These are phyloP conservation scores for Heliamphora pulchella DNA, from an alignment of 179 eudicot species.

Conservation along the genomic window DNA sequence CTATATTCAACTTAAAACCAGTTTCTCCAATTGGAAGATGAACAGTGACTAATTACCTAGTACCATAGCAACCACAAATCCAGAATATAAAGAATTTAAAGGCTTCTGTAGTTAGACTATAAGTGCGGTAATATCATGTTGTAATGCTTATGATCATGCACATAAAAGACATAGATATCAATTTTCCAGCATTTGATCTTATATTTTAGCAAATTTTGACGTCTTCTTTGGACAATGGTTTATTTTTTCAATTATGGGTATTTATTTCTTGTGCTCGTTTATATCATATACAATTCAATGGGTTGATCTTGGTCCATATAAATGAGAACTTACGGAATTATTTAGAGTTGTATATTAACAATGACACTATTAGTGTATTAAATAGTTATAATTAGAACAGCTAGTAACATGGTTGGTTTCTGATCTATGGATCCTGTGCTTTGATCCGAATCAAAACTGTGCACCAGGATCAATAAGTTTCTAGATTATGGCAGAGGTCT, in stretches of 20 bases:
- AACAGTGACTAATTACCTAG: conserved; percentile 5
- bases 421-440: background rate
- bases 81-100: background rate
- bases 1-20: background rate
- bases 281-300: background rate
- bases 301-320: background rate
- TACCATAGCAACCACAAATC: conserved; percentile 7
- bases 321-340: background rate
- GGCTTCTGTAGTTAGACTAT: background rate
- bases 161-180: too few species aligned
- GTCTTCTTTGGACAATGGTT: background rate
- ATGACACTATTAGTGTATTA: background rate
- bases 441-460: too few species aligned
- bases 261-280: background rate
- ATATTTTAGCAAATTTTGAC: conserved; percentile 1
- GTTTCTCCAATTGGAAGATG: background rate
- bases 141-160: background rate
- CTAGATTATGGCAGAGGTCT: too few species aligned
- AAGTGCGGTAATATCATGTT: background rate
- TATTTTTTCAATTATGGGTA: background rate
- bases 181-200: background rate
- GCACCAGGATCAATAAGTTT: too few species aligned
- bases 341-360: background rate
- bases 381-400: background rate
- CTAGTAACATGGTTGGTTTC: too few species aligned